Conservation (phyloP, 345 rosid genomes). For the Citrus unshiu region DNA sequence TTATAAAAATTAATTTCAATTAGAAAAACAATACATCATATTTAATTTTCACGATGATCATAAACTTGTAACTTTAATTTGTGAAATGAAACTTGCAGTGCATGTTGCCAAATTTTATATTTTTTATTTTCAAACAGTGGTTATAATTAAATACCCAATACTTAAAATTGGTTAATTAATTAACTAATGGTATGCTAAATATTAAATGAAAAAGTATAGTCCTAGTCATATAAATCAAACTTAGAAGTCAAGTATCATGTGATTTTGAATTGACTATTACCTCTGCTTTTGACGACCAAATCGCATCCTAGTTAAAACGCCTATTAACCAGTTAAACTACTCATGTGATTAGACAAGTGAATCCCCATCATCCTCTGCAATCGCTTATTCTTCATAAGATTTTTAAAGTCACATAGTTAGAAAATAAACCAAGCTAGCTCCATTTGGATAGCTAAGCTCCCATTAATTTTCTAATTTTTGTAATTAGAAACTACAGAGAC, state of each 20-base stretch:
- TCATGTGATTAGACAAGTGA: constrained; percentile 27
- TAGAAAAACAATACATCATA: no score
- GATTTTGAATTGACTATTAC: constrained; percentile 18
- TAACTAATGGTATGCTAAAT: not conserved
- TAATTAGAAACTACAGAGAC: not conserved
- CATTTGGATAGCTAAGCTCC: not conserved
- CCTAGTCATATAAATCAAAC: not conserved
- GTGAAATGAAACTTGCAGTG: no score
- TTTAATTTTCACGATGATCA: no score
- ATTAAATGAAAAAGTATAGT: not conserved
- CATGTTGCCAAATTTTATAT: no score
- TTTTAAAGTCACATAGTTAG: no score
- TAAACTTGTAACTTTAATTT: no score
- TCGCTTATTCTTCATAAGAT: not conserved
- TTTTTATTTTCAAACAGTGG: no score
- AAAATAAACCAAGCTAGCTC: no score
- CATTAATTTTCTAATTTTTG: not conserved
- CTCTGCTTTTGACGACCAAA: not conserved
- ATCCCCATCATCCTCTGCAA: not conserved
- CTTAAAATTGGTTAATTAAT: not conserved
- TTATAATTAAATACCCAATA: not conserved
- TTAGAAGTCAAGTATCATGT: constrained; percentile 16
- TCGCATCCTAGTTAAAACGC: not conserved
- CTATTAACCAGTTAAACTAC: not conserved
- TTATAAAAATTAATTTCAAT: no score